phyloP scores from a whole-genome alignment of 192 early-diverging fungal species.

The Martensiomyces pterosporus region DNA sequence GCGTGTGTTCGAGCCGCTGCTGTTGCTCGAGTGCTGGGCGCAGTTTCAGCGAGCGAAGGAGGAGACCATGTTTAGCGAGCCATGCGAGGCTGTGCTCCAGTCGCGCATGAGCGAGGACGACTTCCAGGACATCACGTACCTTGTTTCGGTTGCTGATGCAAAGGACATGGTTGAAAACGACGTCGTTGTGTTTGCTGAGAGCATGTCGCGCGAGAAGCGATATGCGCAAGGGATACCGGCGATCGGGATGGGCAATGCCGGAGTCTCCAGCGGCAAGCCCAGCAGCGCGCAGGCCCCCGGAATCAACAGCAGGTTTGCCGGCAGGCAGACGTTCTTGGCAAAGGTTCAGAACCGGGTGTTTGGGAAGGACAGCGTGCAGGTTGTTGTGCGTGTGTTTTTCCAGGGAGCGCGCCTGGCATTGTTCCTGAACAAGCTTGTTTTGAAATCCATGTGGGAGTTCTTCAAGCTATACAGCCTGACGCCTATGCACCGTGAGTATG shows the following conservation, averaged over 20 bases:
- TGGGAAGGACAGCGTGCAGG: slow-evolving; percentile 15
- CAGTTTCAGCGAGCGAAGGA: slow-evolving; percentile 72
- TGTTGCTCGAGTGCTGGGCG: slow-evolving; percentile 82
- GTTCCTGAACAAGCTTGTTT: slow-evolving; percentile 23
- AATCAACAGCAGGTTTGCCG: slow-evolving; percentile 10
- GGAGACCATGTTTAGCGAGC: slow-evolving; percentile 37
- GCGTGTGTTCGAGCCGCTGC: slow-evolving; percentile 70
- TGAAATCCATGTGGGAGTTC: slow-evolving; percentile 40
- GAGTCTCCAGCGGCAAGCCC: no score
- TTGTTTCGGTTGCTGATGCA: slow-evolving; percentile 36
- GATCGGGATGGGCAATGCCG: neutral
- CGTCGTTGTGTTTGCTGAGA: slow-evolving; percentile 57
- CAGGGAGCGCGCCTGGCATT: slow-evolving; percentile 10
- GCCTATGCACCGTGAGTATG: slow-evolving; percentile 79
- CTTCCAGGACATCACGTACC: slow-evolving; percentile 69
- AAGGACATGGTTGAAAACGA: slow-evolving; percentile 55
- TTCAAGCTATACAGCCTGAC: slow-evolving; percentile 61
- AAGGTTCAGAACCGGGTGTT: slow-evolving; percentile 35
- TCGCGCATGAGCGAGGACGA: slow-evolving; percentile 64
- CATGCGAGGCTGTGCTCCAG: slow-evolving; percentile 39
- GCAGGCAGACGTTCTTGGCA: slow-evolving; percentile 31
- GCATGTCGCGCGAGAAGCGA: slow-evolving; percentile 22
- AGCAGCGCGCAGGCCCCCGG: no score
- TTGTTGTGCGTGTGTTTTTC: slow-evolving; percentile 30
- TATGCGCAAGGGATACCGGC: slow-evolving; percentile 11